Conservation (phyloP, 441 rosid genomes). For the Croton setiger region DNA sequence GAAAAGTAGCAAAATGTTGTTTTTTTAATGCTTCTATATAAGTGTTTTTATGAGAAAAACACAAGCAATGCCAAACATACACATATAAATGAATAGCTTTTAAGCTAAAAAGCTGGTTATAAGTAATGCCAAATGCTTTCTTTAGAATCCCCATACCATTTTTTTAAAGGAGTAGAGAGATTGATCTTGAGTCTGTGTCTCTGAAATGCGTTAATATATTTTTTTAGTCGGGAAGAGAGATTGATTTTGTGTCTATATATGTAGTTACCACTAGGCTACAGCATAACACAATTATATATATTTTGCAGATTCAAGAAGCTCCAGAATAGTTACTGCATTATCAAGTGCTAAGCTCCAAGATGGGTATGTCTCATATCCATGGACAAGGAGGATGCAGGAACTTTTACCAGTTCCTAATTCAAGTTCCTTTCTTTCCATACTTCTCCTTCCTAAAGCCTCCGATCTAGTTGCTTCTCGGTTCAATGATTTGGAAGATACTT, state of each 20-base stretch:
- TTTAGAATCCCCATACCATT: too few species aligned
- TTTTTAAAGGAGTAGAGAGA: too few species aligned
- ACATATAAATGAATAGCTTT: too few species aligned
- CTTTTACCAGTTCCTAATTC: slow-evolving; percentile 63
- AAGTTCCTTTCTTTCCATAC: slow-evolving; percentile 77
- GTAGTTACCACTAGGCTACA: neutral
- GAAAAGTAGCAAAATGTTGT: too few species aligned
- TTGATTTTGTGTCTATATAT: neutral
- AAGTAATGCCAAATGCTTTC: too few species aligned
- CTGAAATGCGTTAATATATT: too few species aligned
- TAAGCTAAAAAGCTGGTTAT: too few species aligned
- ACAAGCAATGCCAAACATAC: too few species aligned
- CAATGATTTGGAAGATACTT: slow-evolving; percentile 93
- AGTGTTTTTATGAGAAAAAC: too few species aligned
- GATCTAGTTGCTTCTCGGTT: slow-evolving; percentile 70
- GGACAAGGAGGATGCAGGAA: slow-evolving; percentile 74
- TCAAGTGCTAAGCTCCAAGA: slow-evolving; percentile 70
- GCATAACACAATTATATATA: neutral
- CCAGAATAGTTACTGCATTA: slow-evolving; percentile 73
- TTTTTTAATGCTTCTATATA: too few species aligned
- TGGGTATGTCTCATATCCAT: slow-evolving; percentile 84
- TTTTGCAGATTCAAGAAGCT: slow-evolving; percentile 64
- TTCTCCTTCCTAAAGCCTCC: slow-evolving; percentile 83
- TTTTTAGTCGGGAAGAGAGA: too few species aligned
- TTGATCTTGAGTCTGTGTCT: too few species aligned